These are phyloP conservation scores for Boletus sensibilis DNA, from an alignment of 768 basidiomycete species.

Conservation along the genomic window DNA sequence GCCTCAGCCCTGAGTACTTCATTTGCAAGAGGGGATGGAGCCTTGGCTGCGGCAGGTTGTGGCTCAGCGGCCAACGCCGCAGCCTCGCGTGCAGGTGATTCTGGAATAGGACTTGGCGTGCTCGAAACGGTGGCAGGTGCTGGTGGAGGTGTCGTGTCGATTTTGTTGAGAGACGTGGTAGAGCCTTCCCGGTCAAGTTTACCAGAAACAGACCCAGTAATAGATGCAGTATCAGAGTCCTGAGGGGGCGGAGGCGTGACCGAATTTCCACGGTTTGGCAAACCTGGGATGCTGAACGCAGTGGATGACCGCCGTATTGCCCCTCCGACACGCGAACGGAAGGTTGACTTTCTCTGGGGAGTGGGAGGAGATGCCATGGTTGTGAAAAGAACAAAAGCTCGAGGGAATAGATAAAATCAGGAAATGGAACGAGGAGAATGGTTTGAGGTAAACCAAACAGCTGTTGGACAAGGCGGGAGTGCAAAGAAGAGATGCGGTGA, in stretches of 20 bases:
- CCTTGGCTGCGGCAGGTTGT: slow-evolving; percentile 25
- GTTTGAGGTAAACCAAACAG: slow-evolving; percentile 10
- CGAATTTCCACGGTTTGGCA: slow-evolving; percentile 31
- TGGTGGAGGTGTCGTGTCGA: slow-evolving; percentile 35
- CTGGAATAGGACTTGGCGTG: slow-evolving; percentile 64
- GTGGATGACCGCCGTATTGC: slow-evolving; percentile 63
- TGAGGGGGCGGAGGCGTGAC: slow-evolving; percentile 25
- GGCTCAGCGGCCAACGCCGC: slow-evolving; percentile 39
- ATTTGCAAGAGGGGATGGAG: slow-evolving; percentile 45
- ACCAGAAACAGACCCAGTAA: slow-evolving; percentile 28
- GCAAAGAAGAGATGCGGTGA: slow-evolving; percentile 21
- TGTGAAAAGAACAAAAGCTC: slow-evolving; percentile 15
- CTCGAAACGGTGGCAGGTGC: slow-evolving; percentile 17
- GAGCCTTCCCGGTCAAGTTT: slow-evolving; percentile 32
- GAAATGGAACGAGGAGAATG: slow-evolving; percentile 1
- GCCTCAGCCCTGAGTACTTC: slow-evolving; percentile 21
- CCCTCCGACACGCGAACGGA: slow-evolving; percentile 60
- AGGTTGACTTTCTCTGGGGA: slow-evolving; percentile 39
- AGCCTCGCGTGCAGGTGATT: slow-evolving; percentile 63
- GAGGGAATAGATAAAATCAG: slow-evolving; percentile 10
- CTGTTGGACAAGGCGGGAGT: slow-evolving; percentile 15
- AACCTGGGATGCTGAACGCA: slow-evolving; percentile 42
- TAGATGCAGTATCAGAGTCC: slow-evolving; percentile 29
- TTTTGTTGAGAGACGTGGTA: slow-evolving; percentile 30
- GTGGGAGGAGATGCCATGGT: slow-evolving; percentile 29